phyloP scores from a whole-genome alignment of 805 yeast genomes.

The Starmerella davenportii region DNA sequence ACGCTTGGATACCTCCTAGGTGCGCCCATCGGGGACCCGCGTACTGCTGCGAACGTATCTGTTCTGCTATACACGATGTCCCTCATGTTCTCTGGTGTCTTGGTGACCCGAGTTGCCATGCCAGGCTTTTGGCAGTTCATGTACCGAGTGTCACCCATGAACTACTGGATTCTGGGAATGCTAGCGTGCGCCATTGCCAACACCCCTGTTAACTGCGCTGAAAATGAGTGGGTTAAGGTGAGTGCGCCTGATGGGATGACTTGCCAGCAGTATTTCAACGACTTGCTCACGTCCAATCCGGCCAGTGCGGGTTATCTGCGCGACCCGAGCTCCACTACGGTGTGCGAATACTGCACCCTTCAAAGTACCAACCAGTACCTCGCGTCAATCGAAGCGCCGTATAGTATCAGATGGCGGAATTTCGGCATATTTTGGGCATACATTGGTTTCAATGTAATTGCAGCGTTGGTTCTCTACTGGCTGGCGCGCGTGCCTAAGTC shows the following conservation, averaged over 20 bases:
- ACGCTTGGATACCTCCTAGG: conserved; percentile 38
- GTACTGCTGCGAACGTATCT: conserved; percentile 46
- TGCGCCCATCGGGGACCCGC: conserved; percentile 46
- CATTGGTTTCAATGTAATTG: conserved; percentile 34
- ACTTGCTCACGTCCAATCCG: conserved; percentile 25
- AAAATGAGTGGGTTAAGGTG: conserved; percentile 33
- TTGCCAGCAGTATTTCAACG: conserved; percentile 38
- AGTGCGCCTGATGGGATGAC: conserved; percentile 44
- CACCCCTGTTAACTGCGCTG: conserved; percentile 33
- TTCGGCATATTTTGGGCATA: conserved; percentile 44
- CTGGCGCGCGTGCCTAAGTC: conserved; percentile 20
- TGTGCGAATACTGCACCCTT: conserved; percentile 29
- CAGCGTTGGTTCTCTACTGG: conserved; percentile 21
- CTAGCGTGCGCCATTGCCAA: conserved; percentile 33
- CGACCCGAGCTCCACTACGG: conserved; percentile 31
- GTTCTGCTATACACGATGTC: conserved; percentile 39
- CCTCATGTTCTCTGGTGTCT: conserved; percentile 52
- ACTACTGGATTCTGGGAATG: conserved; percentile 48
- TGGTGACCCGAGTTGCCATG: conserved; percentile 38
- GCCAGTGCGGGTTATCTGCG: conserved; percentile 35
- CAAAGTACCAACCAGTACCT: conserved; percentile 29
- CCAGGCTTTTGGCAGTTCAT: conserved; percentile 77
- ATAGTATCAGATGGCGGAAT: conserved; percentile 42
- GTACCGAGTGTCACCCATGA: conserved; percentile 55
- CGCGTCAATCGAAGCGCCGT: conserved; percentile 28